phyloP scores from a whole-genome alignment of 768 basidiomycete species.

The Neoboletus subvelutipes region DNA sequence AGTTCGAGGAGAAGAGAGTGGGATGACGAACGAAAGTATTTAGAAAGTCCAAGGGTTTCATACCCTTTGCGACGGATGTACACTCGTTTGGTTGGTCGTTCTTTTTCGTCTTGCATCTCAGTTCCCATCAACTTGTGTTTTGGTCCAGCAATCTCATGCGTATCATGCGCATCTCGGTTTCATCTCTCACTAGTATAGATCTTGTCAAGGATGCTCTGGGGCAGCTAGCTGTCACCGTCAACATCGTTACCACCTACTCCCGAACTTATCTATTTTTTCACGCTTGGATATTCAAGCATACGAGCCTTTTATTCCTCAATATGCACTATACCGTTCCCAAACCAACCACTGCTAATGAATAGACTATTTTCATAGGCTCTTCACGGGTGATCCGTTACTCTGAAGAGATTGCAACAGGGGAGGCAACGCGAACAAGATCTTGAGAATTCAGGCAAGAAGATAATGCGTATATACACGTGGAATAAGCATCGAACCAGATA shows the following conservation, averaged over 20 bases:
- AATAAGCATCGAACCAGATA: background rate
- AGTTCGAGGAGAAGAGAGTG: conserved; percentile 3
- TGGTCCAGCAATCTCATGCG: conserved; percentile 13
- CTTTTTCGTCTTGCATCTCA: conserved; percentile 1
- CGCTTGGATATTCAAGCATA: conserved; percentile 24
- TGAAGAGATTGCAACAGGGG: background rate
- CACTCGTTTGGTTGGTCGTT: conserved; percentile 28
- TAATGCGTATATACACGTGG: background rate
- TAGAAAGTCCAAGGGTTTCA: conserved; percentile 16
- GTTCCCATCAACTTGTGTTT: conserved; percentile 12
- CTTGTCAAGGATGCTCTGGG: conserved; percentile 18
- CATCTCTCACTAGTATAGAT: conserved; percentile 22
- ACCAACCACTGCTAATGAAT: conserved; percentile 25
- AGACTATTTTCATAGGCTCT: conserved; percentile 4
- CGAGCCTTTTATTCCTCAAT: conserved; percentile 25
- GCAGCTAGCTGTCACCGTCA: conserved; percentile 19
- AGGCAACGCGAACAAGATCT: background rate
- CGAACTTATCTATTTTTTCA: background rate
- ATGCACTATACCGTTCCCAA: conserved; percentile 27
- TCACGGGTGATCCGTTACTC: background rate
- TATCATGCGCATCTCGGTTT: conserved; percentile 18
- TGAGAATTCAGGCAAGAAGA: background rate
- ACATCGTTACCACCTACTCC: conserved; percentile 11
- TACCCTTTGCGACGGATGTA: conserved; percentile 22
- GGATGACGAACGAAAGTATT: conserved; percentile 12